Base-by-base conservation (phyloP, 2,329 filamentous ascomycete genomes). In the Dothideomycetes sp. region DNA sequence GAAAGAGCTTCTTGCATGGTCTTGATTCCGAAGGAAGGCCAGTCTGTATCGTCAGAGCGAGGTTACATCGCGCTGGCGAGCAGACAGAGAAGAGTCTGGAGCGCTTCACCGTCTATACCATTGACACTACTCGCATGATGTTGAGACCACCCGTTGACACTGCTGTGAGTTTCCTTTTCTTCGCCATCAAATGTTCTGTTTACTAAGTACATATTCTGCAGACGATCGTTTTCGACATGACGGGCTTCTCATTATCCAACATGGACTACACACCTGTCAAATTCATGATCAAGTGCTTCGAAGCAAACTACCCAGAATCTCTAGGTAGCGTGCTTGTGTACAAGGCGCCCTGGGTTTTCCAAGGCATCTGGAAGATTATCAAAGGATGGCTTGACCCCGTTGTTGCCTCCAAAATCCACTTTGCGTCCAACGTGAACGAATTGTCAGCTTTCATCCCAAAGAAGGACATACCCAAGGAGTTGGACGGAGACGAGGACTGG, bases 271-370 rank as follows among this genome's bases (percentile, higher is more conserved):
- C 84, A 0, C 89, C 91, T 1, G 85, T 98, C 43, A 98, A 94
- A 57, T 98, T 96, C 65, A 95, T 98, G 82, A 95, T 98, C 63
- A 94, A 94, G 63, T 94, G 88, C 62, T 98, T 98, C 57, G 91
- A 98, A 66, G 91, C 91, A 45, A 96, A 98, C 60, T 98, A 96
- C 53, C 91, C 91, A 1, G 91, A 98, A 62, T 89, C 79, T 33
- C 72, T 98, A 1, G 91, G 89, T 19, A 74, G 82, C 2, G 85
- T 96, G 3, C 74, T 96, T 32, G 85, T 98, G 25, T 91, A 98
- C 69, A 94, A 94, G 61, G 80, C 91, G 1, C 91, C 91, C 3
- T 98, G 91, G 91, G 69, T 98, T 32, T 98, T 98, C 67, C 88
- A 94, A 69, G 82, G 84, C n/a, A 84, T 96, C 49, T 96, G 89